Percentiles rank a stretch among this genome's conserved stretches.
These are phyloP conservation scores for Sabuloglossum arenarium DNA, from an alignment of 495 filamentous ascomycete genomes.

Conservation along the genomic window DNA sequence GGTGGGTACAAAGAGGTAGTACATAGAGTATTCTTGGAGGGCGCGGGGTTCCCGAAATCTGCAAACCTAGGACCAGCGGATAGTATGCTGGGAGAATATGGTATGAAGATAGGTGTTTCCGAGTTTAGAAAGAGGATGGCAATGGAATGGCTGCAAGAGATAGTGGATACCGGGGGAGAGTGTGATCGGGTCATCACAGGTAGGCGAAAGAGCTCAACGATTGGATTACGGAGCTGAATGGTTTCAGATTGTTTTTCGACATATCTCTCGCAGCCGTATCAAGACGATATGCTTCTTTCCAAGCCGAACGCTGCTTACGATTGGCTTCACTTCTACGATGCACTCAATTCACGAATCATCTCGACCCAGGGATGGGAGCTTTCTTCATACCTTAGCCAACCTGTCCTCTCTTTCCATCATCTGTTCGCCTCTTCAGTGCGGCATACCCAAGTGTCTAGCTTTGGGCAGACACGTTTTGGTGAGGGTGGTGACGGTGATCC, in stretches of 20 bases:
- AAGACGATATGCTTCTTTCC: slow-evolving; percentile 76
- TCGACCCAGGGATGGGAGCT: slow-evolving; percentile 75
- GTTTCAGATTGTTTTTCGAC: slow-evolving; percentile 49
- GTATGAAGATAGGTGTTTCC: slow-evolving; percentile 35
- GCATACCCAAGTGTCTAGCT: slow-evolving; percentile 21
- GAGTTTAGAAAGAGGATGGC: slow-evolving; percentile 57
- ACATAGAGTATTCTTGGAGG: slow-evolving; percentile 66
- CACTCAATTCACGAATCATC: slow-evolving; percentile 51
- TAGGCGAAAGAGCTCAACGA: slow-evolving; percentile 5
- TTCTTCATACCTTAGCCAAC: slow-evolving; percentile 60
- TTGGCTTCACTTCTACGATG: slow-evolving; percentile 88
- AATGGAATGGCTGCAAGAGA: slow-evolving; percentile 61
- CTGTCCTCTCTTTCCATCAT: slow-evolving; percentile 75
- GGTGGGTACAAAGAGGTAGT: slow-evolving; percentile 69
- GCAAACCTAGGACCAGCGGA: background rate
- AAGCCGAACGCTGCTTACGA: slow-evolving; percentile 78
- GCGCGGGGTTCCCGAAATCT: slow-evolving; percentile 57
- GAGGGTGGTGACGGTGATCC: slow-evolving; percentile 26
- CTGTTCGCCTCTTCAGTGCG: slow-evolving; percentile 47
- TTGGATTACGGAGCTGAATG: background rate
- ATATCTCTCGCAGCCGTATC: slow-evolving; percentile 70
- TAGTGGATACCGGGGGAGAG: slow-evolving; percentile 78
- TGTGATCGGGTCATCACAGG: slow-evolving; percentile 65
- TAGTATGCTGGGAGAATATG: slow-evolving; percentile 13
- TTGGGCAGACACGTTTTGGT: slow-evolving; percentile 6